Percentiles rank a stretch among this genome's conserved stretches.
Evolutionary conservation across 139 green algal species (phyloP).

Genomic region (Bryopsis sp.): DNA sequence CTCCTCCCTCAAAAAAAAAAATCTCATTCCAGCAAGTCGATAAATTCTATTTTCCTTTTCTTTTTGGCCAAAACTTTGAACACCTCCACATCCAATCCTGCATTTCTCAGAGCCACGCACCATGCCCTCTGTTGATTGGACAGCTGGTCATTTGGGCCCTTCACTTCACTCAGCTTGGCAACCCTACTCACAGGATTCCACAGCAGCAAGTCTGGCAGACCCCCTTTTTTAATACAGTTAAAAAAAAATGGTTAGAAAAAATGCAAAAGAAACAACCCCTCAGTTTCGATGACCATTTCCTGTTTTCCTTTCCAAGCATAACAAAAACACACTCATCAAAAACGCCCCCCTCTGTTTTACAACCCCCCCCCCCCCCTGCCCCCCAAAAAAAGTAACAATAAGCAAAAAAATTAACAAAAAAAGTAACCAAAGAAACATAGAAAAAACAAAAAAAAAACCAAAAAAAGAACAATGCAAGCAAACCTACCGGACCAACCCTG

Average conservation of each 20-base stretch:
- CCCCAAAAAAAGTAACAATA: too few species aligned
- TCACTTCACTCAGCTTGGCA: constrained; percentile 34
- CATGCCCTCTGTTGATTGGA: constrained; percentile 71
- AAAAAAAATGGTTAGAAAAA: background rate
- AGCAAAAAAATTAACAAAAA: background rate
- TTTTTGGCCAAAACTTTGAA: too few species aligned
- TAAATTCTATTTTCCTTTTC: too few species aligned
- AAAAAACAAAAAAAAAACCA: too few species aligned
- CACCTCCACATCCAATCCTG: constrained; percentile 32
- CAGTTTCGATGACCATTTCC: too few species aligned
- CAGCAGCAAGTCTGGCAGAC: constrained; percentile 83
- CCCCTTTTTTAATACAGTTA: constrained; percentile 32
- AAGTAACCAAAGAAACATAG: background rate
- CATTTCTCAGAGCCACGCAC: constrained; percentile 45
- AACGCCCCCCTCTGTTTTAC: too few species aligned
- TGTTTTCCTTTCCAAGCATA: too few species aligned
- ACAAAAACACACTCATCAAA: too few species aligned
- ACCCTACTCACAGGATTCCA: constrained; percentile 39
- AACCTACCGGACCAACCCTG: constrained; percentile 44
- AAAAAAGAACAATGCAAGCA: too few species aligned
- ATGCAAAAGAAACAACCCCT: background rate
- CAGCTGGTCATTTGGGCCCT: constrained; percentile 66
- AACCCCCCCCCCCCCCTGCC: too few species aligned
- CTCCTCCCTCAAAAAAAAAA: too few species aligned
- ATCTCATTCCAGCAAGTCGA: too few species aligned